Evolutionary conservation across 2,329 filamentous ascomycete species (phyloP).

Genomic region (Microcyclospora pomicola): DNA sequence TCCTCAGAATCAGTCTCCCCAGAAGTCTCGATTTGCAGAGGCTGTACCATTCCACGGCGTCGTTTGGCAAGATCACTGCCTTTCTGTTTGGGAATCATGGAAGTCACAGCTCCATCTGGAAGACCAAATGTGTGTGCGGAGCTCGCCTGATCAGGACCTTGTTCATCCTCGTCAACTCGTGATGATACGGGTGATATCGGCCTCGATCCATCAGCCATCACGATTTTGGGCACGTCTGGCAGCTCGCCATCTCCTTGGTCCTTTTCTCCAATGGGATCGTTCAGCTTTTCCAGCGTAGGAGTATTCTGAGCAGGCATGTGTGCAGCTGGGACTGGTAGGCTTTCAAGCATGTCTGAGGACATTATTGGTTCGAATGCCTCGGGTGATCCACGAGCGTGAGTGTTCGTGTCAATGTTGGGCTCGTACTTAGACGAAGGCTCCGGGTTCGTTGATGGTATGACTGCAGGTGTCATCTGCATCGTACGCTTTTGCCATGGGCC

Average conservation of each 20-base stretch:
- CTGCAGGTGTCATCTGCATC: not conserved
- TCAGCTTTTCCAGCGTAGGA: too few species aligned
- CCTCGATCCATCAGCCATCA: constrained; percentile 11
- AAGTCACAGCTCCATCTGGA: constrained; percentile 1
- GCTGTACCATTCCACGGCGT: constrained; percentile 27
- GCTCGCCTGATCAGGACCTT: too few species aligned
- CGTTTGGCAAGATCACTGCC: constrained; percentile 23
- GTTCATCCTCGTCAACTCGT: too few species aligned
- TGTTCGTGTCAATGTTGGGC: not conserved
- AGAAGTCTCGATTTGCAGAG: constrained; percentile 23
- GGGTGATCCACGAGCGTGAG: not conserved
- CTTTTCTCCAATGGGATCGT: not conserved
- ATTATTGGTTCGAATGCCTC: constrained; percentile 1
- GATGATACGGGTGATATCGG: constrained; percentile 1
- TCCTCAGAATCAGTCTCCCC: constrained; percentile 51
- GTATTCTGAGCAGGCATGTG: too few species aligned
- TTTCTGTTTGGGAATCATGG: constrained; percentile 4
- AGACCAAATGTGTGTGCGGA: not conserved
- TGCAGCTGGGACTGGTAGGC: not conserved
- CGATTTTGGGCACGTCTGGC: constrained; percentile 1
- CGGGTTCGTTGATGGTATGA: too few species aligned
- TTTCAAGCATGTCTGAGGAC: constrained; percentile 4
- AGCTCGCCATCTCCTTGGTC: constrained; percentile 2
- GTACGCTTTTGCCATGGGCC: not conserved
- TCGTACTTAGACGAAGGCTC: constrained; percentile 1